Evolutionary conservation across 208 protist species (phyloP), one percentile per base, ranked within the genome.

Genomic region (Leishmania arabica): DNA sequence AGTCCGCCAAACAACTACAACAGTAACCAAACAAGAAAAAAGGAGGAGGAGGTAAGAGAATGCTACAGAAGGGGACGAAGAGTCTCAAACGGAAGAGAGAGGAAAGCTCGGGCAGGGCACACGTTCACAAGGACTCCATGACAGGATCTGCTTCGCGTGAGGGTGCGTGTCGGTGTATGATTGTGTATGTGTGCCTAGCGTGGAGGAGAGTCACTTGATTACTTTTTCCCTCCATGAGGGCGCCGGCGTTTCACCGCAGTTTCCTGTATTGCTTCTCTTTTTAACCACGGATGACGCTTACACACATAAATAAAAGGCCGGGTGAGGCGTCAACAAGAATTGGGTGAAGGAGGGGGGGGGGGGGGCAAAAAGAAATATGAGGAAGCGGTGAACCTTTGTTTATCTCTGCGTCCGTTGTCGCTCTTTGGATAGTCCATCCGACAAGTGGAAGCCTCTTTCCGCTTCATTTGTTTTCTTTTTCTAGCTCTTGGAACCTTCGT

Each of bases 151-250:
- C 58, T 27, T 64, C 15, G 58, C 58, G 58, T 64, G 58, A 31
- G n/a, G 58, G 58, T 24, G 31, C 62, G 62, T 68, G 62, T 11
- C 19, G 17, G 42, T 53, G 75, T 66, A 65, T 69, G 75, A 58
- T 65, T 40, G 75, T 54, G 24, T 62, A 53, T 76, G 72, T 76
- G 72, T 24, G n/a, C 34, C 49, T 27, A 76, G 27, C 37, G 58
- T 4, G 34, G 17, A 31, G 49, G 24, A 45, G 27, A 40, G n/a
- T 24, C n/a, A 62, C 31, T 76, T 45, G n/a, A 62, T 17, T 7
- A 72, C 21, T 3, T 51, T 72, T 66, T 3, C 13, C 56, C 40
- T 68, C 31, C 62, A 19, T 8, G 62, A 68, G 9, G 62, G 21
- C 62, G 15, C 62, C 13, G 31, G 19, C 31, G 62, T 17, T 49